Percentiles rank a stretch among this genome's conserved stretches.
Conservation (phyloP, 306 rosid species). For the barrel medic (Medicago truncatula) region MtrunA17r5.0-ANR NC_053045.1:44831001-44831500, state of each 20-base stretch:
- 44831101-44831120: constrained; percentile 37
- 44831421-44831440: not conserved
- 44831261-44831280: too few species aligned
- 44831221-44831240: not conserved
- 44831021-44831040: constrained; percentile 1
- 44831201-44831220: constrained; percentile 5
- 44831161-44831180: constrained; percentile 13
- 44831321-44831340: too few species aligned
- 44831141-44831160: not conserved
- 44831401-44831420: not conserved
- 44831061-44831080: not conserved
- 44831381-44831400: too few species aligned
- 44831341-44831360: too few species aligned
- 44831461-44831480: not conserved
- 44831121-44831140: not conserved
- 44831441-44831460: not conserved
- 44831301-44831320: too few species aligned
- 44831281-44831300: too few species aligned
- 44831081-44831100: not conserved
- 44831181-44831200: not conserved
- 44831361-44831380: too few species aligned
- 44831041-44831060: not conserved
- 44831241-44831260: too few species aligned
- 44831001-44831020: not conserved
- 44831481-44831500: not conserved